Evolutionary conservation across 2,329 filamentous ascomycete genomes (phyloP), one percentile per base, ranked within the genome.

Genomic region (Trichophyton simii): DNA sequence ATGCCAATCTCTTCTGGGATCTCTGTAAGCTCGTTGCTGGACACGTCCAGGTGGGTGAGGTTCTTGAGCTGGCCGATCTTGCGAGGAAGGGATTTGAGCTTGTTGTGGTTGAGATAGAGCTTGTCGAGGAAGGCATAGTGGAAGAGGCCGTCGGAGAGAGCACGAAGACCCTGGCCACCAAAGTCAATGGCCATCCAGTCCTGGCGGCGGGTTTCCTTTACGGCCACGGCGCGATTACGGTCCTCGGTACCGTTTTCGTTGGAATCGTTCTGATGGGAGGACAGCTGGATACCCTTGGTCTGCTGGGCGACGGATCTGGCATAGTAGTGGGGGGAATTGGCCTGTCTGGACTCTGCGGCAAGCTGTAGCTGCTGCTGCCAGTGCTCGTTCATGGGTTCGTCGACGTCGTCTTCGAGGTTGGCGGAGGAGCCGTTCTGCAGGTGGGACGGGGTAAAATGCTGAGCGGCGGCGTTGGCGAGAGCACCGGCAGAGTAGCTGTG

Each of bases 181-280:
- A 97, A 87, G 74, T 99, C 94, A 68, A 99, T 80, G 66, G 91
- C 91, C 72, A 89, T 84, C 94, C 94, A 97, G 69, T 91, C 87
- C 73, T 96, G 88, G 65, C 87, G 79, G 71, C 77, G 67, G 28
- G 69, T 71, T 48, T 73, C 67, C 68, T 85, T 84, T 65, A 82
- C 80, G 63, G 82, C 79, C 69, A 83, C 82, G 63, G 88, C 83
- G 61, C 88, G 79, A 68, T 87, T 87, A 68, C 86, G 78, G 66
- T 82, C 81, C 66, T 85, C 81, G 63, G 79, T 77, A 28, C 68
- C 71, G 59, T 70, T 81, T 72, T 70, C 78, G 68, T 69, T 80
- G 72, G 69, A 76, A 74, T 72, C 78, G 66, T 69, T 74, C 67
- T 72, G 79, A 73, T 68, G 82, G 78, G 67, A 78, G 75, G 65